Conservation (phyloP, 352 stramenopile genomes). For the Globisporangium emineosum region DNA sequence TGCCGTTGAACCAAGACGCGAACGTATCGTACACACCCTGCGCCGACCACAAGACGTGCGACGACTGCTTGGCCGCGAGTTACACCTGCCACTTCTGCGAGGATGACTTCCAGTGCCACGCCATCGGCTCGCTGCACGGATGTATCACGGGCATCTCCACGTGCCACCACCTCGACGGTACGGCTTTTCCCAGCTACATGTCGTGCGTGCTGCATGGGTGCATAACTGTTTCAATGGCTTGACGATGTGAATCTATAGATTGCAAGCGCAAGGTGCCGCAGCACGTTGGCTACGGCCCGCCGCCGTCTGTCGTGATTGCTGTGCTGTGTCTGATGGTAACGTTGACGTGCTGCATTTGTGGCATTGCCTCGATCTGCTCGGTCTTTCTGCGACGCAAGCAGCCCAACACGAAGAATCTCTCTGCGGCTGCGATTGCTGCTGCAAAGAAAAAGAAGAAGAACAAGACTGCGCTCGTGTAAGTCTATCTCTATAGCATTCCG, state of each 20-base stretch:
- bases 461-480: constrained; percentile 19
- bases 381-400: constrained; percentile 48
- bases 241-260: constrained; percentile 31
- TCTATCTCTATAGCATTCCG: not conserved
- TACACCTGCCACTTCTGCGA: constrained; percentile 82
- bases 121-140: constrained; percentile 61
- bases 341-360: constrained; percentile 79
- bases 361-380: constrained; percentile 72
- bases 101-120: constrained; percentile 81
- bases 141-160: constrained; percentile 67
- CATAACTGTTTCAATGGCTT: constrained; percentile 1
- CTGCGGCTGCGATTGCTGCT: not conserved
- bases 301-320: constrained; percentile 76
- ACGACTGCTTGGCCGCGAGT: constrained; percentile 72
- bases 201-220: too few species aligned
- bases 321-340: constrained; percentile 81
- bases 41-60: constrained; percentile 59
- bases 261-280: constrained; percentile 73
- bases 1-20: not conserved
- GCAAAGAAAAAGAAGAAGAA: constrained; percentile 32
- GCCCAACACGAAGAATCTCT: not conserved
- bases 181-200: too few species aligned
- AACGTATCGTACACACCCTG: constrained; percentile 29
- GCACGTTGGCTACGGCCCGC: constrained; percentile 77
- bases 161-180: constrained; percentile 83